Evolutionary conservation across 2,329 filamentous ascomycete genomes (phyloP).

Genomic region (Cladosporium austrohemisphaericum): DNA sequence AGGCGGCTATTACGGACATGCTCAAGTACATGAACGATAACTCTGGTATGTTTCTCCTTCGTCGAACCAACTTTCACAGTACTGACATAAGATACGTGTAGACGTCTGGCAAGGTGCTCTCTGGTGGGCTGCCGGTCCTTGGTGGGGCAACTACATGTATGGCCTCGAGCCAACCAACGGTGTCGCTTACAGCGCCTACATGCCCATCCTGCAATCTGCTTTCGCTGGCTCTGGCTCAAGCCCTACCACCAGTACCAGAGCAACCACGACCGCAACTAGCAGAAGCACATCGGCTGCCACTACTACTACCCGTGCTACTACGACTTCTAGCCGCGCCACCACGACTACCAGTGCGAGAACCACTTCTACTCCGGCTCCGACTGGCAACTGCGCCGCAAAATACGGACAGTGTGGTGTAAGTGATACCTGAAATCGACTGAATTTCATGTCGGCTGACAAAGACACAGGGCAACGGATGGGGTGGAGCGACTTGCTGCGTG

Average conservation of each 20-base stretch:
- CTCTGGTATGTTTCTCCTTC: conserved; percentile 2
- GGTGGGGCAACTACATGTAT: conserved; percentile 36
- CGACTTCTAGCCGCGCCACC: neutral
- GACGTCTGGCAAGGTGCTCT: conserved; percentile 53
- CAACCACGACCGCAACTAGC: conserved; percentile 4
- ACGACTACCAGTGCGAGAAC: neutral
- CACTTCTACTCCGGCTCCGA: neutral
- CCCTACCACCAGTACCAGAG: conserved; percentile 18
- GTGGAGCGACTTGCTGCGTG: conserved; percentile 30
- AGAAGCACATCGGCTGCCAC: conserved; percentile 19
- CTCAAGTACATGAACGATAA: conserved; percentile 48
- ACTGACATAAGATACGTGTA: conserved; percentile 5
- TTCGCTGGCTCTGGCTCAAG: conserved; percentile 4
- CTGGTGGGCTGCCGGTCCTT: conserved; percentile 57
- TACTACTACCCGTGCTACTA: neutral
- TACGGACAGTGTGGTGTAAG: conserved; percentile 14
- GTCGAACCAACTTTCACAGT: neutral
- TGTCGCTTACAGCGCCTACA: conserved; percentile 36
- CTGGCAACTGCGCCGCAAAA: conserved; percentile 2
- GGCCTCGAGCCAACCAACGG: conserved; percentile 49
- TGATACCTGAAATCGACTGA: neutral
- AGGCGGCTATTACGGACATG: conserved; percentile 49
- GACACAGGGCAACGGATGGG: conserved; percentile 26
- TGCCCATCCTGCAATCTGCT: conserved; percentile 17
- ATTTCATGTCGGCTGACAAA: neutral